Conservation (phyloP, 108 stramenopile species). For the Parietichytrium sp. region DNA sequence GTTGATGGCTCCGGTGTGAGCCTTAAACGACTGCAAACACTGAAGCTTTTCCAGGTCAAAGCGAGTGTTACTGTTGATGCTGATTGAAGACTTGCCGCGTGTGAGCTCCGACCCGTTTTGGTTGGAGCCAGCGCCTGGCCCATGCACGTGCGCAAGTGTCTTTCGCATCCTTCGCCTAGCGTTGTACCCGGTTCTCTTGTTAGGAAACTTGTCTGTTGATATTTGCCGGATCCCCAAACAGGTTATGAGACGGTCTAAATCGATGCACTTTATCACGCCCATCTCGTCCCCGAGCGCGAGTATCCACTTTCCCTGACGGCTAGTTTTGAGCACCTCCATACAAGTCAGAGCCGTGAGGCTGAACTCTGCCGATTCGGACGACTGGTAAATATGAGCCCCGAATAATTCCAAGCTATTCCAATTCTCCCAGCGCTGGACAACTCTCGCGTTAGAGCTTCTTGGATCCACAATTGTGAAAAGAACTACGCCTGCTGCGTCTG, state of each 20-base stretch:
- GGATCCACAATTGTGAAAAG: slow-evolving; percentile 6
- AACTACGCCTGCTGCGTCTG: not conserved
- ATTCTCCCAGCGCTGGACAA: not conserved
- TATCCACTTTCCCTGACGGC: not conserved
- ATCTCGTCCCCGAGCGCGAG: slow-evolving; percentile 26
- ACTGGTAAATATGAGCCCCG: not conserved
- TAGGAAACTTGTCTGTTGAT: too few relatives aligned
- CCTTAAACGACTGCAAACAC: not conserved
- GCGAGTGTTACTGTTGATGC: too few relatives aligned
- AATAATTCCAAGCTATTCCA: slow-evolving; percentile 4
- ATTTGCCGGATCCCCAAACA: too few relatives aligned
- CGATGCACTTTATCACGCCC: not conserved
- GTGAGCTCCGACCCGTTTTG: too few relatives aligned
- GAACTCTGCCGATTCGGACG: not conserved
- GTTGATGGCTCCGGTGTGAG: not conserved
- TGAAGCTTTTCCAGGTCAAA: not conserved
- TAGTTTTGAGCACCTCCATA: not conserved
- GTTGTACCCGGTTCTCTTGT: not conserved
- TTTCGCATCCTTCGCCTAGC: not conserved
- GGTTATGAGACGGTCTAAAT: not conserved
- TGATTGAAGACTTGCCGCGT: too few relatives aligned
- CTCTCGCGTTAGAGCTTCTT: not conserved
- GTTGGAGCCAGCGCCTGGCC: not conserved
- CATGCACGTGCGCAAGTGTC: not conserved
- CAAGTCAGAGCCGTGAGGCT: not conserved